Percentiles rank a stretch among this genome's conserved stretches.
phyloP scores from a whole-genome alignment of 116 monocot species.

The Trichopus zeylanicus region DNA sequence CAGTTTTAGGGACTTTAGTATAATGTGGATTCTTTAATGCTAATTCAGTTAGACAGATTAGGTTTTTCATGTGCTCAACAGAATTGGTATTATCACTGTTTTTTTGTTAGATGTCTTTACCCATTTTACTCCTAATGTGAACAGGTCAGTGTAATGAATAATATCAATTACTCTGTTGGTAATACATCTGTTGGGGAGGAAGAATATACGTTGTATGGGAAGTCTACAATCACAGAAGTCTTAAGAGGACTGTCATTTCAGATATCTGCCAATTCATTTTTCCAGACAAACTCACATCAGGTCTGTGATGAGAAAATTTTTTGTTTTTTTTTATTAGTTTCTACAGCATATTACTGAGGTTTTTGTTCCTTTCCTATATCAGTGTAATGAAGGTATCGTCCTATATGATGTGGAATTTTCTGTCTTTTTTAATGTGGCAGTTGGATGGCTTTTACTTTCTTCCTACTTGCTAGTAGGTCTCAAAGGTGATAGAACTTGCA shows the following conservation, averaged over 20 bases:
- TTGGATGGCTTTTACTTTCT: not conserved
- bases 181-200: conserved; percentile 85
- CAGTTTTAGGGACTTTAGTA: too few relatives aligned
- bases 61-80: too few relatives aligned
- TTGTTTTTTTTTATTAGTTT: not conserved
- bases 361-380: not conserved
- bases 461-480: not conserved
- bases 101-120: too few relatives aligned
- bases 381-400: too few relatives aligned
- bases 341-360: too few relatives aligned
- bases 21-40: too few relatives aligned
- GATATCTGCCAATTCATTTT: conserved; percentile 96
- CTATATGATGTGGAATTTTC: too few relatives aligned
- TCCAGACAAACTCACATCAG: conserved; percentile 94
- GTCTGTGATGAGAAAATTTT: conserved; percentile 15
- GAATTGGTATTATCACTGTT: not conserved
- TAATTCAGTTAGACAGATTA: too few relatives aligned
- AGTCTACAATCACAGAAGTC: conserved; percentile 73
- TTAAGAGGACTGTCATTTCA: conserved; percentile 88
- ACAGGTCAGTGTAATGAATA: conserved; percentile 89
- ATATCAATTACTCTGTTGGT: conserved; percentile 88
- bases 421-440: not conserved
- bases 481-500: not conserved
- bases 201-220: conserved; percentile 84
- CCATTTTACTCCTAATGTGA: not conserved